Evolutionary conservation across 768 basidiomycete species (phyloP).

Genomic region (Boletus reticulatus): DNA sequence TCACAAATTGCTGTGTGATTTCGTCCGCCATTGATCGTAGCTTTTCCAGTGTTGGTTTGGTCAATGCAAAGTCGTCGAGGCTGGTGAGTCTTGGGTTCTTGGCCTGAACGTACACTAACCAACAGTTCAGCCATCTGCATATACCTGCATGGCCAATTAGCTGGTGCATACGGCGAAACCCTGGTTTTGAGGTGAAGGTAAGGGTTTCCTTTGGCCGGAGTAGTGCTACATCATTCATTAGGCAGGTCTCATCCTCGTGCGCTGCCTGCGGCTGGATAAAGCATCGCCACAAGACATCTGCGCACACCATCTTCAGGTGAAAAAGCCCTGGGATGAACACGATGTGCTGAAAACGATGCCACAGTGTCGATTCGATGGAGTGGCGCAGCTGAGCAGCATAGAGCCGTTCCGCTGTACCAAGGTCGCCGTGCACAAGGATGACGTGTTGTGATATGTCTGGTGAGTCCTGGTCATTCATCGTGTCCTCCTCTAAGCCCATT

Average conservation of each 20-base stretch:
- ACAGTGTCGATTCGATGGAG: conserved; percentile 18
- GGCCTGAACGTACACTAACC: not conserved
- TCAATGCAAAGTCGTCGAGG: too few relatives aligned
- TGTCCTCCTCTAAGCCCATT: too few relatives aligned
- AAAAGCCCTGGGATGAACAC: conserved; percentile 36
- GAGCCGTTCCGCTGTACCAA: not conserved
- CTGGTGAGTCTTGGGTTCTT: too few relatives aligned
- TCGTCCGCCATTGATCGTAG: not conserved
- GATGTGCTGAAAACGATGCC: conserved; percentile 29
- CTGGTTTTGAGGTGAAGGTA: conserved; percentile 31
- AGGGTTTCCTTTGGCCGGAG: conserved; percentile 27
- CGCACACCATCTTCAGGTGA: conserved; percentile 33
- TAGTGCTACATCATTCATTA: conserved; percentile 19
- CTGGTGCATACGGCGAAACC: conserved; percentile 37
- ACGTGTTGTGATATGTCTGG: not conserved
- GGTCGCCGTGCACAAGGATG: too few relatives aligned
- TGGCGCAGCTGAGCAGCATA: not conserved
- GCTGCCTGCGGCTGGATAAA: conserved; percentile 9
- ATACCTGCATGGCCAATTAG: conserved; percentile 32
- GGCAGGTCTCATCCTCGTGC: conserved; percentile 5
- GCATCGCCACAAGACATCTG: conserved; percentile 18
- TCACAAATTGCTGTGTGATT: too few relatives aligned
- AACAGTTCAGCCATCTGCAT: conserved; percentile 2
- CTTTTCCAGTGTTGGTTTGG: too few relatives aligned
- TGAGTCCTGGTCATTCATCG: not conserved